These are phyloP conservation scores for Tilletia horrida DNA, from an alignment of 1,284 basidiomycete species.

Conservation along the genomic window DNA sequence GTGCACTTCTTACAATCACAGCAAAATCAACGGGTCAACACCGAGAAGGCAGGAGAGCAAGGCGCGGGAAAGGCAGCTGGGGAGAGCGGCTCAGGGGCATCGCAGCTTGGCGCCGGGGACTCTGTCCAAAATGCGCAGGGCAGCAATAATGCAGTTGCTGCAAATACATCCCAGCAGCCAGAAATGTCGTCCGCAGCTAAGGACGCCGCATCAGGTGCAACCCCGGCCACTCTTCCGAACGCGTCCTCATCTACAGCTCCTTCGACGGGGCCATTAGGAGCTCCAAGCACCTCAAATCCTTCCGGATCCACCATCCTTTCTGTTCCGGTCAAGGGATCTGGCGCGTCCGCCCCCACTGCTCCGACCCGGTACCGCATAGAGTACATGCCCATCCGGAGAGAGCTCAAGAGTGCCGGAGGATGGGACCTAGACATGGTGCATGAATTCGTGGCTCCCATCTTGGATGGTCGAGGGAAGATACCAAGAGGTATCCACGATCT, in stretches of 20 bases:
- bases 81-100: too few species aligned
- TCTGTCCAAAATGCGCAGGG: too few species aligned
- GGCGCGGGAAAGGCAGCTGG: neutral
- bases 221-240: too few species aligned
- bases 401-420: slow-evolving; percentile 76
- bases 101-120: too few species aligned
- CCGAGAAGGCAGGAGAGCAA: neutral
- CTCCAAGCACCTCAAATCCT: too few species aligned
- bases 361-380: slow-evolving; percentile 75
- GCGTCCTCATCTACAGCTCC: too few species aligned
- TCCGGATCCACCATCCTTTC: too few species aligned
- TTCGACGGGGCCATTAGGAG: too few species aligned
- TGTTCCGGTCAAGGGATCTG: neutral
- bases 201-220: too few species aligned
- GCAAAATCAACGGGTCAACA: neutral
- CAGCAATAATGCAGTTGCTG: too few species aligned
- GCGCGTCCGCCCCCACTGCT: slow-evolving; percentile 25
- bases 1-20: neutral
- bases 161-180: too few species aligned
- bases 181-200: too few species aligned
- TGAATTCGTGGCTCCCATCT: slow-evolving; percentile 62
- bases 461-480: slow-evolving; percentile 60
- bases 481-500: slow-evolving; percentile 73
- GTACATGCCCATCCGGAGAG: slow-evolving; percentile 77
- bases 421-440: slow-evolving; percentile 74